Percentiles rank a stretch among this genome's conserved stretches.
phyloP scores from a whole-genome alignment of 1,284 basidiomycete genomes.

The Sanghuangporus baumii region DNA sequence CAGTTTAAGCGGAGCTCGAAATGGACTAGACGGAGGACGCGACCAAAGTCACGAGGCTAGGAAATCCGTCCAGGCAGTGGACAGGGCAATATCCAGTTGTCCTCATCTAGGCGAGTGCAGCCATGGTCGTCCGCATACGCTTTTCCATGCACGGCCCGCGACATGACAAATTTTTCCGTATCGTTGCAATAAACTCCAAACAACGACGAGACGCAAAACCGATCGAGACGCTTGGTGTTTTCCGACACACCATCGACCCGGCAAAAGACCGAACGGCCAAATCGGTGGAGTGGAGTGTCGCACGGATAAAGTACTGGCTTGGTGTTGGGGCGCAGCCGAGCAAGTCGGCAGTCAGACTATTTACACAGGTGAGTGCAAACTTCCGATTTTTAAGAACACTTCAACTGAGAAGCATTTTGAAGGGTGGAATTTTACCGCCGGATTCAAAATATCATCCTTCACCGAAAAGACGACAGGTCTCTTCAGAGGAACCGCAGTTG shows the following conservation, averaged over 20 bases:
- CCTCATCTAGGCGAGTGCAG: constrained; percentile 11
- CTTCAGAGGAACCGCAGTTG: not conserved
- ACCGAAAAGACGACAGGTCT: not conserved
- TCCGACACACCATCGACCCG: constrained; percentile 61
- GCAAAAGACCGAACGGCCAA: constrained; percentile 48
- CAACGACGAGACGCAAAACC: constrained; percentile 84
- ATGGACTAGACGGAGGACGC: too few species aligned
- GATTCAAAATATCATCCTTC: constrained; percentile 44
- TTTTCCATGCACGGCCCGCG: constrained; percentile 80
- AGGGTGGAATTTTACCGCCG: constrained; percentile 41
- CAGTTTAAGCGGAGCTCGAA: too few species aligned
- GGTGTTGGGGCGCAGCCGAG: constrained; percentile 80
- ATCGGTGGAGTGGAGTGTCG: constrained; percentile 84
- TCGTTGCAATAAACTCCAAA: constrained; percentile 80
- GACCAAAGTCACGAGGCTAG: not conserved
- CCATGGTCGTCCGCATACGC: constrained; percentile 82
- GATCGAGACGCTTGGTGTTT: constrained; percentile 85
- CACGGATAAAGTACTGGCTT: constrained; percentile 89
- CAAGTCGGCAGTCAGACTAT: constrained; percentile 68
- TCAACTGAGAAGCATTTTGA: constrained; percentile 21
- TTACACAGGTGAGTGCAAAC: constrained; percentile 66
- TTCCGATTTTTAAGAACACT: not conserved
- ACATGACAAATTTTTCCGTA: constrained; percentile 79
- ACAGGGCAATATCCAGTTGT: too few species aligned
- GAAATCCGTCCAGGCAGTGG: not conserved